phyloP scores from a whole-genome alignment of 1,284 basidiomycete species.

The Apiotrichum sp. region DNA sequence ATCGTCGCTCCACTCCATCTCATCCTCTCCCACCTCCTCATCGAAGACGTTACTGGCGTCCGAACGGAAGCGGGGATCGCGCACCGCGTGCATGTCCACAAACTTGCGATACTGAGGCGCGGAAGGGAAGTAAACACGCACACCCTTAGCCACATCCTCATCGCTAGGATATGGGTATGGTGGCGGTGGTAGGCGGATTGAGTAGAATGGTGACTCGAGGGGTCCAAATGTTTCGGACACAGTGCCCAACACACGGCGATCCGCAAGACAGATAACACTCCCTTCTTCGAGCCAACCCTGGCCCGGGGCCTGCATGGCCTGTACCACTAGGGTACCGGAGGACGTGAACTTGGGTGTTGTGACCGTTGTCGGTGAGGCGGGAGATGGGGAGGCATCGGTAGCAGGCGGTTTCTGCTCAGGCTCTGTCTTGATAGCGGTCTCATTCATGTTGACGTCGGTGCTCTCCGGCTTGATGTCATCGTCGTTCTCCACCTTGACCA shows the following conservation, averaged over 20 bases:
- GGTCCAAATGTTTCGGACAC: constrained; percentile 56
- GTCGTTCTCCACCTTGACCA: background rate
- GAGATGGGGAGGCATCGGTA: too few species aligned
- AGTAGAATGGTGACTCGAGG: constrained; percentile 52
- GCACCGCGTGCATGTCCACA: constrained; percentile 48
- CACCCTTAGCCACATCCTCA: constrained; percentile 24
- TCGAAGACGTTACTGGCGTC: constrained; percentile 55
- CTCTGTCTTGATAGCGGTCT: background rate
- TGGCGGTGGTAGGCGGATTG: constrained; percentile 41
- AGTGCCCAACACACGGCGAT: constrained; percentile 51
- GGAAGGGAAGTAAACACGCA: constrained; percentile 49
- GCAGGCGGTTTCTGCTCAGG: too few species aligned
- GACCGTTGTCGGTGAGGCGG: background rate
- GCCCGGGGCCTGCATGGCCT: constrained; percentile 34
- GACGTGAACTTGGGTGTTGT: constrained; percentile 33
- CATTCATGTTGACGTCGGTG: background rate
- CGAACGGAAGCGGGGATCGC: constrained; percentile 48
- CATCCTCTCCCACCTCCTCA: constrained; percentile 53
- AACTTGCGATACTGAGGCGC: constrained; percentile 45
- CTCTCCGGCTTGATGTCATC: background rate
- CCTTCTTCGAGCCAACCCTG: constrained; percentile 51
- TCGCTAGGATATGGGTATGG: constrained; percentile 37
- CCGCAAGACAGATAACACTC: constrained; percentile 50
- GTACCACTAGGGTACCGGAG: constrained; percentile 47
- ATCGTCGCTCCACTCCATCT: constrained; percentile 55